phyloP scores from a whole-genome alignment of 2,329 filamentous ascomycete species.

The Septoria linicola region DNA sequence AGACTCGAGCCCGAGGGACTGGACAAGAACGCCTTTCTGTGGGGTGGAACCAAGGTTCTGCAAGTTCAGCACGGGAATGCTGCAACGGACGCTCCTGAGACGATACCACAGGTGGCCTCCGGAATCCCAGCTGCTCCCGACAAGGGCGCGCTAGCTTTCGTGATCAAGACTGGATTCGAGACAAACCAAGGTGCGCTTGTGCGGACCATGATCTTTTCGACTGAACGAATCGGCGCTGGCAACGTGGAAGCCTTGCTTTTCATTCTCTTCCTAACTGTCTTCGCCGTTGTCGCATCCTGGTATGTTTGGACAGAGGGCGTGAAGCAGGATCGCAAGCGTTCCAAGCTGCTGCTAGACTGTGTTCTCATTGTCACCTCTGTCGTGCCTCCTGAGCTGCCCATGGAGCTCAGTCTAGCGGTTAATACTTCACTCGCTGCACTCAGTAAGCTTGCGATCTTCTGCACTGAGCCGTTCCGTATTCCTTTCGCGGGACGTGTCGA shows the following conservation, averaged over 20 bases:
- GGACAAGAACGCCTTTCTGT: conserved; percentile 95
- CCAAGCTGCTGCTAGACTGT: conserved; percentile 94
- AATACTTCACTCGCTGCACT: conserved; percentile 95
- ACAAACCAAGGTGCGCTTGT: conserved; percentile 97
- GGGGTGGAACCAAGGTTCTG: conserved; percentile 94
- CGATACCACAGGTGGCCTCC: conserved; percentile 65
- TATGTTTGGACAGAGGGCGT: conserved; percentile 99
- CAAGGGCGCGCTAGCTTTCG: conserved; percentile 87
- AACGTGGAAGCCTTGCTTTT: conserved; percentile 95
- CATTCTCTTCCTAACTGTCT: conserved; percentile 93
- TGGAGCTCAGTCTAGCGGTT: conserved; percentile 96
- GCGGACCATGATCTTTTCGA: conserved; percentile 99
- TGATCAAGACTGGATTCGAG: conserved; percentile 97
- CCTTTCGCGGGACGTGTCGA: conserved; percentile 94
- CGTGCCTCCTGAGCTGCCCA: conserved; percentile 95
- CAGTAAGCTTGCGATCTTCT: conserved; percentile 95
- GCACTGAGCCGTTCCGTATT: conserved; percentile 97
- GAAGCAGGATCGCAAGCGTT: conserved; percentile 88
- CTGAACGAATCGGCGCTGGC: conserved; percentile 97
- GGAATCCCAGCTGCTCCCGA: conserved; percentile 84
- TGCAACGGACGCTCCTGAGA: conserved; percentile 62
- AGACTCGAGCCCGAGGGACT: conserved; percentile 81
- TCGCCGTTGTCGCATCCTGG: conserved; percentile 96
- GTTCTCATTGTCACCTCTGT: conserved; percentile 97
- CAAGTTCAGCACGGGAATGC: conserved; percentile 86